Evolutionary conservation across 1,284 basidiomycete species (phyloP), one percentile per base, ranked within the genome.

Genomic region (Heterobasidion parviporum): DNA sequence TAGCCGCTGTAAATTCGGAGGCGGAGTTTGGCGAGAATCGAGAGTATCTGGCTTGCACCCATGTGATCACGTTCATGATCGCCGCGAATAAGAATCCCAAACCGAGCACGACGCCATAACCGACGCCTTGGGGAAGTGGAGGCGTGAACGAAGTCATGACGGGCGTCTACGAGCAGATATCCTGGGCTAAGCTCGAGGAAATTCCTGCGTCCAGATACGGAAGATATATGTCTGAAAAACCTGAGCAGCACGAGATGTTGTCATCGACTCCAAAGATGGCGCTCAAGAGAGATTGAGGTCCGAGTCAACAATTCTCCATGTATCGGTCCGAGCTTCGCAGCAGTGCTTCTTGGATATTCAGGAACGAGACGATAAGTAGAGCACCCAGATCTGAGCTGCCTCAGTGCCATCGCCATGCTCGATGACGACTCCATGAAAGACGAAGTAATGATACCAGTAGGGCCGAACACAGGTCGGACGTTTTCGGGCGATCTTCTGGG

Each of bases 1-100:
- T 61, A 0, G 74, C 75, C 1, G 68, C 68, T 55, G 66, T 73
- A 63, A 76, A 76, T 60, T 77, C 75, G 52, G 73, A 68, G 0
- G 72, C 66, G 2, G 64, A 67, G 33, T 63, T 62, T 12, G 62
- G 59, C 7, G 62, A 61, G 38, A 58, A 64, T 12, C 56, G 45
- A 9, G 62, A 62, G 50, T 61, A 64, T 33, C 53, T 56, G 12
- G 57, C 49, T 55, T 64, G 63, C 6, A 63, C 50, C 52, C 54
- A 61, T 12, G 62, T 63, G 20, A 63, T 63, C 6, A 53, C 54
- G 44, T 57, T 60, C 62, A 64, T 64, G 49, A 61, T 48, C 20
- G 61, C 46, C n/a, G 63, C 59, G 47, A 64, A 64, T 43, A 64
- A 53, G 47, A 64, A 56, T 15, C 63, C 63, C 14, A 64, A 46